phyloP scores from a whole-genome alignment of 768 basidiomycete species.

The Tylopilus vinaceipallidus region DNA sequence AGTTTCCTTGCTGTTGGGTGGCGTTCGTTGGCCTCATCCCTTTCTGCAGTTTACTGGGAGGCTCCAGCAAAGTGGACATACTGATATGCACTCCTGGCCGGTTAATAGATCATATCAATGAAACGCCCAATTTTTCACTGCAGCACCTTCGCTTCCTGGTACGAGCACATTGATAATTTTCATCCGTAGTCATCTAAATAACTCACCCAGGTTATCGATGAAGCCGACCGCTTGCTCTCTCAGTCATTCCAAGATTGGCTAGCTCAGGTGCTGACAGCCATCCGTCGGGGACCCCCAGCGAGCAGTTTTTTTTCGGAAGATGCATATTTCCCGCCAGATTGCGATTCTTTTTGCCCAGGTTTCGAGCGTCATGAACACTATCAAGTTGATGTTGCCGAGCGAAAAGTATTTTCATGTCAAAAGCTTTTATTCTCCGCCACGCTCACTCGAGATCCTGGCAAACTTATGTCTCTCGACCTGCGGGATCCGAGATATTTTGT shows the following conservation, averaged over 20 bases:
- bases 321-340: background rate
- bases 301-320: constrained; percentile 6
- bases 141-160: constrained; percentile 96
- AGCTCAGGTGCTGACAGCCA: constrained; percentile 76
- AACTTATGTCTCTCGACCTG: constrained; percentile 78
- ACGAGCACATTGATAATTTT: constrained; percentile 25
- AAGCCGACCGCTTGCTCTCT: constrained; percentile 92
- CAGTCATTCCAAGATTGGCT: constrained; percentile 98
- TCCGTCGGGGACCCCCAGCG: constrained; percentile 38
- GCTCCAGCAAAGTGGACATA: constrained; percentile 90
- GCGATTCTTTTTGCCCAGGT: constrained; percentile 52
- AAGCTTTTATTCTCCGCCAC: constrained; percentile 97
- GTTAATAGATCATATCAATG: constrained; percentile 88
- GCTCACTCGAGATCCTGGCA: constrained; percentile 90
- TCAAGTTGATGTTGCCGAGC: constrained; percentile 55
- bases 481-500: constrained; percentile 85
- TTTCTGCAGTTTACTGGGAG: constrained; percentile 63
- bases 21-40: background rate
- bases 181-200: background rate
- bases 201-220: constrained; percentile 79
- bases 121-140: constrained; percentile 85
- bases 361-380: constrained; percentile 16
- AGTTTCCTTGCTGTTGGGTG: constrained; percentile 10
- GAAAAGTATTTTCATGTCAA: constrained; percentile 70
- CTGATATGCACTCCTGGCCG: constrained; percentile 95